Evolutionary conservation across 1,284 basidiomycete species (phyloP), one percentile per base, ranked within the genome.

Genomic region (Cutaneotrichosporon curvatum): DNA sequence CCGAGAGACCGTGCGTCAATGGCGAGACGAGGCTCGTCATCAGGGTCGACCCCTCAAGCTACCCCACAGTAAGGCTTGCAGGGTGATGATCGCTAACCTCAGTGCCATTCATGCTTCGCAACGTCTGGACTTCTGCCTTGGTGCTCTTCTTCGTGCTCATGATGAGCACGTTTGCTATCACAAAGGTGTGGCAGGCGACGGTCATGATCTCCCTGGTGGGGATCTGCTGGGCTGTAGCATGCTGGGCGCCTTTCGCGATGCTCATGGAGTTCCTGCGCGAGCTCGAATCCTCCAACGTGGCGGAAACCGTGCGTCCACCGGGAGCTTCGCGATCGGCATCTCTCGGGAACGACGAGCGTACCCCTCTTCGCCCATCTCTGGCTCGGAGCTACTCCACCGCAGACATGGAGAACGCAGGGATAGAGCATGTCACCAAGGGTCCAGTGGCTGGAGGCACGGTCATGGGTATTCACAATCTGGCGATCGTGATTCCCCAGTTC

Each of bases 191-290:
- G 62, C 81, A 85, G 74, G 91, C 90, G 9, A 86, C 85, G 11
- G 67, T 82, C 20, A 81, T 86, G 59, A 86, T 96, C 44, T 82
- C 82, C 43, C 67, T 91, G 33, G 81, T 91, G 14, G 91, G 91
- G 34, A 84, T 95, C 33, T 88, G 84, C 65, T 96, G 91, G 91
- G 87, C 89, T 2, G 85, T 95, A 19, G 87, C 89, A 14, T 89
- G 87, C 73, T 95, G 90, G 90, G 87, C 87, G 45, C 31, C 34
- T 64, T 61, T 67, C 5, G 14, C 25, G 14, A 89, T 92, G 62
- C 87, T 92, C 67, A 92, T 92, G 89, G 88, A 89, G 85, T 81
- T 87, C 62, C 73, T 92, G 54, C 89, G 87, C 73, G 88, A 90
- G 66, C 76, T 84, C 54, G 76, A 81, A 4, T n/a, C 35, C 12